Evolutionary conservation across 2,329 filamentous ascomycete species (phyloP), one percentile per base, ranked within the genome.

Genomic region (Thyridium curvatum): DNA sequence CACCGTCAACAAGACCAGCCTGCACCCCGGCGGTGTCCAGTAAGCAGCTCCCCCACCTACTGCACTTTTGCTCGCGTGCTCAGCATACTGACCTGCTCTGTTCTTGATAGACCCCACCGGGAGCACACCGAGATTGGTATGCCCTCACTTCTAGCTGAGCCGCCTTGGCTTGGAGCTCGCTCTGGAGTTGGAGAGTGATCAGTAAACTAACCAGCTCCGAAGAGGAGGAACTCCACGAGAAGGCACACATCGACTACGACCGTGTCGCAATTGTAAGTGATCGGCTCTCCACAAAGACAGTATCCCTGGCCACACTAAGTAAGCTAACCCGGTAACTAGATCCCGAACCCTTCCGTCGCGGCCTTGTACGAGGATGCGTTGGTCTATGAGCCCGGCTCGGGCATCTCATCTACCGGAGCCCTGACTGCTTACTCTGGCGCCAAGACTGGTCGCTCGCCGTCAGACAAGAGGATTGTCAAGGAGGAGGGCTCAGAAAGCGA

Each of bases 291-390:
- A 12, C 12, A 14, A 37, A 30, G 14, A 32, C n/a, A 12, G 10
- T n/a, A 26, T 26, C 32, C 16, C 17, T 16, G 8, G 13, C 17
- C 8, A 12, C 16, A 15, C 21, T 18, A 18, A 18, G n/a, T n/a
- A n/a, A 30, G 29, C 28, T 32, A 38, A 42, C 30, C 35, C 34
- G 30, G 37, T 40, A 32, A 41, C 12, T 34, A 81, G 77, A 77
- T 83, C 44, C 86, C 88, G 69, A 97, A 98, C 70, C 90, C 91
- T 47, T 93, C 91, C 41, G 93, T 97, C 45, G 84, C 93, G 48
- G 85, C 90, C 42, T 82, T 98, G 48, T 98, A 98, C 74, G 93
- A 98, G 79, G 93, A 98, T 85, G 93, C 93, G 41, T 80, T 98
- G 49, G 89, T 77, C 52, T 98, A 97, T 73, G 93, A 98, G 71